Base-by-base conservation (phyloP, 2,329 filamentous ascomycete species). In the Uncinocarpus reesii region DNA sequence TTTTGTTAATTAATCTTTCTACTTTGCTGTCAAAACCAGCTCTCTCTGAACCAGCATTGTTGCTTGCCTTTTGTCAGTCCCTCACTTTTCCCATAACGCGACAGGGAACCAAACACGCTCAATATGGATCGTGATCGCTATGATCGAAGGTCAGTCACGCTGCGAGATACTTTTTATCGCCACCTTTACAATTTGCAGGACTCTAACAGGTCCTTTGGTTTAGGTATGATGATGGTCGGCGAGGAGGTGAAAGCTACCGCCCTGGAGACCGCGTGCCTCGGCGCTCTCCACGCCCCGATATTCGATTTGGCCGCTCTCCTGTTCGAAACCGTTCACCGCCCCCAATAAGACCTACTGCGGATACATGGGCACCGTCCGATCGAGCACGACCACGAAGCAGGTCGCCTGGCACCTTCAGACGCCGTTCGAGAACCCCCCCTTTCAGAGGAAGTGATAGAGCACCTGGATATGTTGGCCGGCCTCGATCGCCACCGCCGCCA, bases 181-280 rank as follows among this genome's bases (percentile, higher is more conserved):
- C 35, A 11, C 15, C 11, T 20, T 24, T 34, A 13, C 11, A 28
- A 15, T 21, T 38, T 34, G n/a, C 24, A 18, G 24, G n/a, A 5
- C 11, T 2, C 46, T 48, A 37, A 42, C 32, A 23, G 18, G 6
- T 29, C 18, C 34, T 13, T 18, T 29, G 4, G 15, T 11, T 31
- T 35, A 59, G 56, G 53, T 58, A 53, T 42, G 54, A 56, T 23
- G 50, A 69, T 48, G 62, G 65, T 24, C 63, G 66, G n/a, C 64
- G 67, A 49, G 65, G 66, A 34, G 65, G 67, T 42, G 67, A 69
- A 55, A 69, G 66, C 51, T 69, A 69, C 58, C 65, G 67, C n/a
- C 67, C 67, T 8, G 54, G 55, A 23, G 60, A 60, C 40, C 59
- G 62, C 53, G 34, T 53, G 26, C 55, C 56, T 49, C 62, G 62